Evolutionary conservation across 2,329 filamentous ascomycete genomes (phyloP), one percentile per base, ranked within the genome.

Genomic region (Stagonosporopsis vannaccii): DNA sequence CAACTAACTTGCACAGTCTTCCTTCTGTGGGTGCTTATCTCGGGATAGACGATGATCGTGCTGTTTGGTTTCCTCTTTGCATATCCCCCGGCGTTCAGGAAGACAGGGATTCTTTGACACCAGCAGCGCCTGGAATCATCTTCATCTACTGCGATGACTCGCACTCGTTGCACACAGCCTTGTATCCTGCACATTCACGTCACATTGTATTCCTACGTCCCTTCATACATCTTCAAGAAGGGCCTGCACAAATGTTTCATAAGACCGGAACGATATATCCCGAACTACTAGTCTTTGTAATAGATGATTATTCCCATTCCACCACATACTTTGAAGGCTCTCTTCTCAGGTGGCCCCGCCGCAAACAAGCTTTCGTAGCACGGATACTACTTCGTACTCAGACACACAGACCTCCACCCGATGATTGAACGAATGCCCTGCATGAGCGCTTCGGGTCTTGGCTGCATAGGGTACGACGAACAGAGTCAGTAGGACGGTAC

Each of bases 21-120:
- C 68, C 82, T 83, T 46, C 80, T 90, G 57, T 90, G 87, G 87
- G 87, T 90, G 45, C 80, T 90, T 64, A 85, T 90, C 60, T 83
- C 84, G 44, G 84, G 84, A 47, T 85, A 73, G 65, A 59, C 55
- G 9, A 26, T 49, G 32, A 41, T 33, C 35, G 48, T 45, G 39
- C 36, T 46, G 46, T 42, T 43, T 47, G 26, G 46, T 55, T 40
- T 51, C 46, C 55, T 55, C 51, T 52, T 42, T 62, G 57, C 51
- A 60, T 62, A 44, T 47, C 28, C 43, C 28, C 41, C 45, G 65
- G 68, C 65, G 67, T 69, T 68, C 32, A 41, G 62, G 52, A 56
- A 64, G 56, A 65, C 42, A 49, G 60, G 62, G 2, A 55, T 37
- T 28, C 46, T 57, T 57, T 13, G 19, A 48, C 30, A 39, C 53